These are phyloP conservation scores for Mycena floridula DNA, from an alignment of 768 basidiomycete genomes.

Conservation along the genomic window DNA sequence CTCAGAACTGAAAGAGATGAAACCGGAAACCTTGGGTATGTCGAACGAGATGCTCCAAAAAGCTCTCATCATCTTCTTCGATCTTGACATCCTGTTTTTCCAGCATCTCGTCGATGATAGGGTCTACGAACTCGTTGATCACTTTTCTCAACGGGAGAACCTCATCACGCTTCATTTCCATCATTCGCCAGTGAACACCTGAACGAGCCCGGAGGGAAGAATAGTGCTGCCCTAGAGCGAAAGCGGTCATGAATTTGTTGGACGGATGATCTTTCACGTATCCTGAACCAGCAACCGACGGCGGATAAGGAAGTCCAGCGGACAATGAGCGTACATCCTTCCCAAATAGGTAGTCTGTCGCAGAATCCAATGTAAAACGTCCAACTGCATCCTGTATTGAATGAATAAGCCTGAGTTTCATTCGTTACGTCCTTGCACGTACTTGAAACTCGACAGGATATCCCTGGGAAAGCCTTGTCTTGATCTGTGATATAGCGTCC, in stretches of 20 bases:
- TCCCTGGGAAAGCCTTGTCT: conserved; percentile 36
- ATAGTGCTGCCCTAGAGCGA: conserved; percentile 35
- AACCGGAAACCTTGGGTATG: conserved; percentile 39
- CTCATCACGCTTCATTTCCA: conserved; percentile 46
- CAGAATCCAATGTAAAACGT: conserved; percentile 58
- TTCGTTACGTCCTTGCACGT: conserved; percentile 18
- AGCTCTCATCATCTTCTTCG: conserved; percentile 30
- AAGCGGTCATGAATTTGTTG: conserved; percentile 41
- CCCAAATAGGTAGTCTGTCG: conserved; percentile 57
- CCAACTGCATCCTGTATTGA: conserved; percentile 38
- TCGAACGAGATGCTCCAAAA: conserved; percentile 45
- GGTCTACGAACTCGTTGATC: conserved; percentile 43
- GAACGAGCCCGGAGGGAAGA: conserved; percentile 30
- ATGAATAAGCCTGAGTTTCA: not conserved
- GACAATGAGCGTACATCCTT: conserved; percentile 43
- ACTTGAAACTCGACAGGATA: conserved; percentile 57
- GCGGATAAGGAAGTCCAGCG: conserved; percentile 45
- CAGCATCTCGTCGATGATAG: conserved; percentile 41
- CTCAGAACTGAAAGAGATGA: not conserved
- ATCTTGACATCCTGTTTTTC: conserved; percentile 15
- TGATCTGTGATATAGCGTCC: conserved; percentile 38
- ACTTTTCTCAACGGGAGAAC: conserved; percentile 34
- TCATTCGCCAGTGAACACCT: conserved; percentile 39
- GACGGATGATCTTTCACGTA: conserved; percentile 27
- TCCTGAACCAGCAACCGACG: conserved; percentile 14